Conservation (phyloP, 495 filamentous ascomycete species). For the Physcia stellaris region DNA sequence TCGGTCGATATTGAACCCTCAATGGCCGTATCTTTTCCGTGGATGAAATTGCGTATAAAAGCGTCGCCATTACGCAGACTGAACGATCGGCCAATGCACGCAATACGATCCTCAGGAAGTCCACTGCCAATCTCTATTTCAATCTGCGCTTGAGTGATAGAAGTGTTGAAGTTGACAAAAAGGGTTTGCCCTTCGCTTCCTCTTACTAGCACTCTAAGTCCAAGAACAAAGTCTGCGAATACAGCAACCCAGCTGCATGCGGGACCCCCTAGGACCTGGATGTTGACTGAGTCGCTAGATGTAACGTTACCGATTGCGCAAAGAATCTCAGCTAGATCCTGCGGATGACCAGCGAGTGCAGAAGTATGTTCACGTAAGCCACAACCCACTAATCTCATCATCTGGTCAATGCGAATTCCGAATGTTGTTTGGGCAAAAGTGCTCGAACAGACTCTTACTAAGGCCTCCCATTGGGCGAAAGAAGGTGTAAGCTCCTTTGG, state of each 20-base stretch:
- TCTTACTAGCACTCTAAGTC: neutral
- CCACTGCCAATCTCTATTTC: neutral
- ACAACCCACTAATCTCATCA: too few relatives aligned
- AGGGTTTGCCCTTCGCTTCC: neutral
- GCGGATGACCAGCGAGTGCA: neutral
- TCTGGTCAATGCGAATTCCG: too few relatives aligned
- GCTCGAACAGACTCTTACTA: too few relatives aligned
- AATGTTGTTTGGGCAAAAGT: too few relatives aligned
- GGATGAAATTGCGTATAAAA: too few relatives aligned
- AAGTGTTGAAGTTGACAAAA: neutral
- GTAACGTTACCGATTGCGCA: neutral
- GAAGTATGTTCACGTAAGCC: neutral
- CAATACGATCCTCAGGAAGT: neutral
- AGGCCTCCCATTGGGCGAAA: too few relatives aligned
- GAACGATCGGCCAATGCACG: neutral
- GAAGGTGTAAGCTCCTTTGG: too few relatives aligned
- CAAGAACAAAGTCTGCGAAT: constrained; percentile 4
- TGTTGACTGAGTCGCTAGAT: neutral
- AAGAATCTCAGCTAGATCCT: constrained; percentile 4
- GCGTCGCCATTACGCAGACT: neutral
- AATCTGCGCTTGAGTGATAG: neutral
- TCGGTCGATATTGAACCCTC: too few relatives aligned
- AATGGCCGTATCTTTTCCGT: too few relatives aligned
- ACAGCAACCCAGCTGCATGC: constrained; percentile 5
- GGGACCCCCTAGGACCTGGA: neutral